Base-by-base conservation (phyloP, 2,329 filamentous ascomycete genomes). In the Penicillium nordicum region DNA sequence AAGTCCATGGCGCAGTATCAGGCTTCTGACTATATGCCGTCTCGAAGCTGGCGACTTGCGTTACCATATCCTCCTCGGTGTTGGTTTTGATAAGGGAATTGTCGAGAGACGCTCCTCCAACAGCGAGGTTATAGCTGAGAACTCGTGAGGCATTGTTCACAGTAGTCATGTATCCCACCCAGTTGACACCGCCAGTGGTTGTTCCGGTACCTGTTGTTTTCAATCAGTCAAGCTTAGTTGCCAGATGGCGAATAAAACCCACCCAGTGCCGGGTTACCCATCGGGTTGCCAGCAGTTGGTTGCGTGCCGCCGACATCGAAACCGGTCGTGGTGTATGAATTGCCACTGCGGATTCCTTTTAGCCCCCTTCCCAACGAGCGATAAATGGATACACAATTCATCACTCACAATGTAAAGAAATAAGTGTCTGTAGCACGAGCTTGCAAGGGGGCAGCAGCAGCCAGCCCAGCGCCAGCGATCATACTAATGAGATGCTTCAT, bases 271-370 rank as follows among this genome's bases (percentile, higher is more conserved):
- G 85, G 85, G 63, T 88, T 88, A 0, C 86, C 85, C 59, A 88
- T 74, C 0, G 84, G 83, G 63, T 85, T 84, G 6, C 72, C 69
- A 5, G 75, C 60, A 8, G 76, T 80, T 1, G 86, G 84, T 37
- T 84, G 78, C 0, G 76, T 70, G 23, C 77, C 74, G 11, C 72
- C 78, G 41, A 80, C 72, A 57, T 85, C 72, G 70, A 88, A 88
- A 9, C 81, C 80, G 2, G 82, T 85, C 58, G 80, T 78, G 1
- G 82, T 82, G 71, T 85, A 86, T 3, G 82, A 85, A 64, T 86
- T 81, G 41, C 84, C 83, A 61, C 80, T 82, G 52, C 38, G 11
- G 32, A 18, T 3, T 1, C 34, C 12, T 49, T 2, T 38, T 1
- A 36, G n/a, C 37, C 46, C n/a, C 25, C 27, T 21, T 18, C 27